Evolutionary conservation across 139 green algal genomes (phyloP), one percentile per base, ranked within the genome.

Genomic region (Micromonas pusilla): DNA sequence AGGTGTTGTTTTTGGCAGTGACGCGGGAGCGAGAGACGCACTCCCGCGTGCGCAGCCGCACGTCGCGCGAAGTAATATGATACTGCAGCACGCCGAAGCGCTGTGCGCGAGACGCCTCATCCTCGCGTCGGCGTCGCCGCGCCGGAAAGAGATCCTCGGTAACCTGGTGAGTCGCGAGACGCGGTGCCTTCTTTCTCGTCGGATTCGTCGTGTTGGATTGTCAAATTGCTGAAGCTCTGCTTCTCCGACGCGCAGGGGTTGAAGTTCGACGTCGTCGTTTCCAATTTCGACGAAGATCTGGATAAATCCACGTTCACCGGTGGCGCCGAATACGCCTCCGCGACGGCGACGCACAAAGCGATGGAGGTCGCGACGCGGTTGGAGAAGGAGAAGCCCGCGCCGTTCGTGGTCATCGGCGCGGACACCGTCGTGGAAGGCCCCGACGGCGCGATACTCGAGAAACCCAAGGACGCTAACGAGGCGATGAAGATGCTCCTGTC

Each of bases 381-480:
- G 39, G 60, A 28, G 1, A 64, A 36, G 37, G 83, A 70, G 33
- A 52, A 74, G 3, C 1, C 30, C 25, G 4, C 33, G 65, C 65
- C 87, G 16, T 79, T 88, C 67, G 79, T 95, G 0, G 80, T 96
- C 64, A 93, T 96, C 5, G 83, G 77, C 0, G 89, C 91, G 31
- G 91, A 96, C 80, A 96, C 91, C 33, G 91, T 94, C 66, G 83
- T 93, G 32, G 91, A 96, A 3, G 86, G 92, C 57, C 31, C 82
- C n/a, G 83, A 80, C 23, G 88, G 85, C 0, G 73, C 81, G 4
- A 92, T 97, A 4, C 37, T 97, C 28, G 92, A 97, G 80, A 97
- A 97, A 77, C 92, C 92, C 13, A 71, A 77, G 23, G 89, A 96
- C 71, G 85, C 73, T 0, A 60, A 32, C 0, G 84, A 97, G 54